Evolutionary conservation across 345 rosid species (phyloP).

Genomic region (Euphorbia tirucalli): DNA sequence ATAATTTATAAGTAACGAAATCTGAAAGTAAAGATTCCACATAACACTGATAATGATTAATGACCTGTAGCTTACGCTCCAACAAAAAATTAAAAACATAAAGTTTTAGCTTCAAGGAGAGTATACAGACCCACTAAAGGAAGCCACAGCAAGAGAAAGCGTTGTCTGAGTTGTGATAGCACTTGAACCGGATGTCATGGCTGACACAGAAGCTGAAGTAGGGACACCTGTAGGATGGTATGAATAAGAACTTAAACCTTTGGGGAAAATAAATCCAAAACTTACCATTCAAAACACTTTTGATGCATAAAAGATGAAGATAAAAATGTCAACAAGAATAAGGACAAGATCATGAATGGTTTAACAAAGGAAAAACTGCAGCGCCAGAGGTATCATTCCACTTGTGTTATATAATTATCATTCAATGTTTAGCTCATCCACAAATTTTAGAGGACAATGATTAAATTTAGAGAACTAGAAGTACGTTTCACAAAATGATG

Average conservation of each 20-base stretch:
- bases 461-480: not conserved
- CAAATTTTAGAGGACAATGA: not conserved
- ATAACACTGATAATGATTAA: not conserved
- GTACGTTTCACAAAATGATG: not conserved
- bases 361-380: not conserved
- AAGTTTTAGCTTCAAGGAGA: conserved; percentile 1
- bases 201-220: conserved; percentile 48
- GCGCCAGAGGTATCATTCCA: not conserved
- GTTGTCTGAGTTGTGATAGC: conserved; percentile 48
- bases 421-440: not conserved
- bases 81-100: not conserved
- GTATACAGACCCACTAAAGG: conserved; percentile 73
- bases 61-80: not conserved
- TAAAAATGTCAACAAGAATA: not conserved
- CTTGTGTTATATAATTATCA: not conserved
- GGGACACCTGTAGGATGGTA: conserved; percentile 43
- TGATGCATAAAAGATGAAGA: not conserved
- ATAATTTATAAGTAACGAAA: not conserved
- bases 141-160: conserved; percentile 55
- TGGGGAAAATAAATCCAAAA: not conserved
- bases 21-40: not conserved
- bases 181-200: conserved; percentile 42
- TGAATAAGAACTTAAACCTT: not conserved
- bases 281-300: not conserved
- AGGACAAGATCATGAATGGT: not conserved